Evolutionary conservation across 805 yeast species (phyloP).

Genomic region (Kodamaea fukazawae): DNA sequence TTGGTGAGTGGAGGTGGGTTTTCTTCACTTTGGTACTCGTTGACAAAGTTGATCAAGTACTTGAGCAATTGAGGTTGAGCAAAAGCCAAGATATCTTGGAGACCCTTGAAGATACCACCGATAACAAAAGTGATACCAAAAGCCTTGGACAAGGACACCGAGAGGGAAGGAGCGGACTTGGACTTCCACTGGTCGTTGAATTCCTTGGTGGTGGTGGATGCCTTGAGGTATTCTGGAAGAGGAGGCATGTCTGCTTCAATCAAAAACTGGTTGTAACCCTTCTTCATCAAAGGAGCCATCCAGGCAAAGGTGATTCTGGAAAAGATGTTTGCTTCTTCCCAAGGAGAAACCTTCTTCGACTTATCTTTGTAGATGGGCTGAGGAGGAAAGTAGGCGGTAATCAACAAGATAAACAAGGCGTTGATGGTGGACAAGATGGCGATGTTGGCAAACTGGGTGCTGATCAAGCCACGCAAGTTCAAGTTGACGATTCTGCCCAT

Average conservation of each 20-base stretch:
- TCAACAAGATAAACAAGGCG: constrained; percentile 36
- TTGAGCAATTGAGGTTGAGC: constrained; percentile 81
- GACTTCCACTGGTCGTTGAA: constrained; percentile 61
- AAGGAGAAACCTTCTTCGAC: constrained; percentile 31
- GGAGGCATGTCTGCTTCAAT: constrained; percentile 69
- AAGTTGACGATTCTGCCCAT: constrained; percentile 43
- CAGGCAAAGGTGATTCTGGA: constrained; percentile 80
- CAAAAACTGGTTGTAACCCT: constrained; percentile 64
- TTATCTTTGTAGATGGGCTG: constrained; percentile 2
- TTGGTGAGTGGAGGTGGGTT: constrained; percentile 58
- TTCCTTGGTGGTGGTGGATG: constrained; percentile 47
- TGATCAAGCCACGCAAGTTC: constrained; percentile 33
- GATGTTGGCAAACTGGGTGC: constrained; percentile 43
- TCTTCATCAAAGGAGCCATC: constrained; percentile 83
- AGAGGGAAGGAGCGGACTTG: constrained; percentile 47
- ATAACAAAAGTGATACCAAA: constrained; percentile 70
- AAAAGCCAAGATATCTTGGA: constrained; percentile 79
- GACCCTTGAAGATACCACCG: constrained; percentile 69
- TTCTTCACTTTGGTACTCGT: constrained; percentile 37
- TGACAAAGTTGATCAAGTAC: constrained; percentile 54
- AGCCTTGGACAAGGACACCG: constrained; percentile 60
- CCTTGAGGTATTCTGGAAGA: constrained; percentile 64
- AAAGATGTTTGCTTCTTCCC: constrained; percentile 55
- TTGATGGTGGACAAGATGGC: constrained; percentile 26
- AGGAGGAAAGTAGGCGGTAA: constrained; percentile 12